Evolutionary conservation across 345 rosid genomes (phyloP).

Genomic region (Garcia nutans): DNA sequence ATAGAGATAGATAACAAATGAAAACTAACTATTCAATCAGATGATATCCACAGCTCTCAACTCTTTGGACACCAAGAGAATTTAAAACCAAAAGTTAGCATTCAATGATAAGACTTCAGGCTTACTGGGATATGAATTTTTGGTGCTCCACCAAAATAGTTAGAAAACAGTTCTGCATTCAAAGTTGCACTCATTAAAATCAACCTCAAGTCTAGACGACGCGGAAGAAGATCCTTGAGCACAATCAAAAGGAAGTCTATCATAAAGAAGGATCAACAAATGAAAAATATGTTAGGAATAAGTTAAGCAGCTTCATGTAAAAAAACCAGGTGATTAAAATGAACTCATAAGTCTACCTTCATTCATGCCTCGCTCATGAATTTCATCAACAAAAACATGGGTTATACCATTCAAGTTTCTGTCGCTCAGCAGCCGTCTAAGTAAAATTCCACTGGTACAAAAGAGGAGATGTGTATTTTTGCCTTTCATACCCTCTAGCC

Average conservation of each 20-base stretch:
- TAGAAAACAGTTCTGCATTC: conserved; percentile 94
- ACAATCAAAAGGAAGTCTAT: conserved; percentile 92
- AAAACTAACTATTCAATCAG: conserved; percentile 2
- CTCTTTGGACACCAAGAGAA: conserved; percentile 2
- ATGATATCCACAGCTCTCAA: not conserved
- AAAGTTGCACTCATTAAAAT: conserved; percentile 97
- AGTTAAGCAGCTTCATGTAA: conserved; percentile 4
- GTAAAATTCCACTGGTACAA: conserved; percentile 97
- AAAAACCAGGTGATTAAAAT: not conserved
- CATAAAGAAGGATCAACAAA: conserved; percentile 16
- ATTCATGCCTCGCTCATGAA: conserved; percentile 99
- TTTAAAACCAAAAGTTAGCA: conserved; percentile 5
- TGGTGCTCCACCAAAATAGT: conserved; percentile 86
- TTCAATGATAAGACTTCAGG: conserved; percentile 3
- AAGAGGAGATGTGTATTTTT: conserved; percentile 89
- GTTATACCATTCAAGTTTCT: conserved; percentile 85
- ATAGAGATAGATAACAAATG: not conserved
- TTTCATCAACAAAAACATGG: conserved; percentile 98
- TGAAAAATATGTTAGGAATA: not conserved
- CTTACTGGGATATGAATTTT: conserved; percentile 91
- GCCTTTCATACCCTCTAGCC: conserved; percentile 94
- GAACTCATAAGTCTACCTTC: conserved; percentile 56
- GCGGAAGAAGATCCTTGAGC: conserved; percentile 95
- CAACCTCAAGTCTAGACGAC: conserved; percentile 89
- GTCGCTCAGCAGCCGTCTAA: conserved; percentile 83